Evolutionary conservation across 495 filamentous ascomycete genomes (phyloP).

Genomic region (Penicillium robsamsonii): DNA sequence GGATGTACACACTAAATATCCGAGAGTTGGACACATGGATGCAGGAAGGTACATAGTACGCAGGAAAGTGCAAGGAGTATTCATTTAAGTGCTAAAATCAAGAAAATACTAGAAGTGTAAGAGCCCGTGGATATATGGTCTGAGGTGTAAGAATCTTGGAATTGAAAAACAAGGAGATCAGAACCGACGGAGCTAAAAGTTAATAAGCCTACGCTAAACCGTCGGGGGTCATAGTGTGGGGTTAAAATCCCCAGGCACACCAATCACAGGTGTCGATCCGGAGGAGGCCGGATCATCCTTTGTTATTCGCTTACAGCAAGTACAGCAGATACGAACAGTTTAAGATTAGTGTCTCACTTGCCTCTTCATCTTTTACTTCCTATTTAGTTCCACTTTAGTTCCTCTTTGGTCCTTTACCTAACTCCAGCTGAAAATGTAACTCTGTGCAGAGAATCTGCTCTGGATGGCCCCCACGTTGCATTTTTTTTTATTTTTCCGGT

Average conservation of each 20-base stretch:
- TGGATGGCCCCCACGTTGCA: neutral
- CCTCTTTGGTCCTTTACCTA: neutral
- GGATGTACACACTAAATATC: neutral
- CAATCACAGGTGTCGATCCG: constrained; percentile 1
- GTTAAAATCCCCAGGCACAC: neutral
- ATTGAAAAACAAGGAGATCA: neutral
- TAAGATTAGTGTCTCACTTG: neutral
- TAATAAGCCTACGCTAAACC: neutral
- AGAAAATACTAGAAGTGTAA: neutral
- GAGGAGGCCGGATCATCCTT: constrained; percentile 8
- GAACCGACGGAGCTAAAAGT: constrained; percentile 3
- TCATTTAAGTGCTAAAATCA: neutral
- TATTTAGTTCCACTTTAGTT: neutral
- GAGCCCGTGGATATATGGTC: neutral
- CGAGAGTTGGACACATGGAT: neutral
- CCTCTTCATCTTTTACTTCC: neutral
- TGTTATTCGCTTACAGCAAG: neutral
- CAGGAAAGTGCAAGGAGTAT: neutral
- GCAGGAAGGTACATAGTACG: neutral
- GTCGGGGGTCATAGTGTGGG: neutral
- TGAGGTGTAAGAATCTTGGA: neutral
- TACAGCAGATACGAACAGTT: no score
- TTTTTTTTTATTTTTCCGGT: neutral
- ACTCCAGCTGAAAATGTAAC: neutral
- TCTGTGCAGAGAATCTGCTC: neutral